Evolutionary conservation across 495 filamentous ascomycete genomes (phyloP).

Genomic region (Neurospora tetrasperma): DNA sequence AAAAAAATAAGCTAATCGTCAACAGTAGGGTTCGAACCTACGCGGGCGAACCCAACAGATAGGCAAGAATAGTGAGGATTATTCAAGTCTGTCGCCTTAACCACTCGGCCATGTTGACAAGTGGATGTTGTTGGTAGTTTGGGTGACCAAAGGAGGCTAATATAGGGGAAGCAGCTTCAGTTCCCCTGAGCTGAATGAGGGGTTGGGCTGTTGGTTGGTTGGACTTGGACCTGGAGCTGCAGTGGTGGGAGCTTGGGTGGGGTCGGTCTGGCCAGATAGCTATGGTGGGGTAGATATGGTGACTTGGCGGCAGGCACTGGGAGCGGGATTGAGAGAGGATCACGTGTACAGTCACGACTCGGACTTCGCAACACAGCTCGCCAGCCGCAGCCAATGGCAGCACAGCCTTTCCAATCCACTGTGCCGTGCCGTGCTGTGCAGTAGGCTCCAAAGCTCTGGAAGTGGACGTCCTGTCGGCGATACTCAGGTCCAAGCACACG

Average conservation of each 20-base stretch:
- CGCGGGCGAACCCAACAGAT: not conserved
- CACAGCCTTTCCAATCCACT: not conserved
- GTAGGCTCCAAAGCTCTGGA: not conserved
- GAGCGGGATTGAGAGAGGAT: not conserved
- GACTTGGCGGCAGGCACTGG: too few relatives aligned
- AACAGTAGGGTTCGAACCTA: not conserved
- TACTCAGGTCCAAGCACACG: not conserved
- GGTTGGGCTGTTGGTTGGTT: too few relatives aligned
- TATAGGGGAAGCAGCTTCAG: too few relatives aligned
- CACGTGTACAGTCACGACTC: not conserved
- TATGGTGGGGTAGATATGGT: too few relatives aligned
- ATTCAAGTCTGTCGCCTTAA: conserved; percentile 1
- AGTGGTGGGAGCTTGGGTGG: too few relatives aligned
- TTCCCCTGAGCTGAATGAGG: too few relatives aligned
- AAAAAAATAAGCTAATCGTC: not conserved
- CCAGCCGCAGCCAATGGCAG: not conserved
- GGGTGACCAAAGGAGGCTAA: too few relatives aligned
- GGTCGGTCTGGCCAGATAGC: too few relatives aligned
- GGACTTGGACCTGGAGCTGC: too few relatives aligned
- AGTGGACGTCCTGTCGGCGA: not conserved
- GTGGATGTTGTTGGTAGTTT: not conserved
- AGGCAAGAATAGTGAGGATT: not conserved
- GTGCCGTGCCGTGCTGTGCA: too few relatives aligned
- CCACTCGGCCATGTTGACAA: not conserved
- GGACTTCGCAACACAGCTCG: not conserved